phyloP scores from a whole-genome alignment of 225 moss, liverwort and hornwort genomes.

The Pseudisothecium myosuroides region DNA sequence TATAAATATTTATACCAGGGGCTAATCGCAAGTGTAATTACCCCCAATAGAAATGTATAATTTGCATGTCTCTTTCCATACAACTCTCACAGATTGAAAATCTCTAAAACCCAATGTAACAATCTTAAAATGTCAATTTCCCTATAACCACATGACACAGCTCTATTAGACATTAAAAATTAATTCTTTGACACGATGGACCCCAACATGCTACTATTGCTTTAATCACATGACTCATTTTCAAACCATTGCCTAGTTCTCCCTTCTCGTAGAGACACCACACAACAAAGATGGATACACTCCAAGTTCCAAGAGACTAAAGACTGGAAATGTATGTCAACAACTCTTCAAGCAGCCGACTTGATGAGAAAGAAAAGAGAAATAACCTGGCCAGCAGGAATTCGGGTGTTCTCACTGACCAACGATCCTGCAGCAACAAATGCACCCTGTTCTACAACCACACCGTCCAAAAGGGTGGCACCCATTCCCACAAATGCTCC shows the following conservation, averaged over 20 bases:
- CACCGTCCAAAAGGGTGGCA: constrained; percentile 79
- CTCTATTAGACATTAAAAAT: neutral
- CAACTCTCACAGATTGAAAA: neutral
- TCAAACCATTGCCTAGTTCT: neutral
- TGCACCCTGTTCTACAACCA: constrained; percentile 82
- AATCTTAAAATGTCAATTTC: neutral
- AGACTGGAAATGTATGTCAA: neutral
- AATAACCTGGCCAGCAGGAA: constrained; percentile 72
- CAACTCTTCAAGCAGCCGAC: neutral
- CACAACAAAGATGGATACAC: neutral
- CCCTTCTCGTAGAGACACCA: neutral
- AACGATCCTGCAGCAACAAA: constrained; percentile 84
- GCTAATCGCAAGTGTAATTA: neutral
- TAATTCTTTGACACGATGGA: neutral
- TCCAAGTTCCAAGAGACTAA: neutral
- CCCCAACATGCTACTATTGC: neutral
- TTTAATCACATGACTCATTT: neutral
- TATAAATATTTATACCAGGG: neutral
- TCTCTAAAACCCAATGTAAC: neutral
- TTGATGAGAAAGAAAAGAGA: neutral
- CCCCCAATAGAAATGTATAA: neutral
- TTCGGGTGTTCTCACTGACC: constrained; percentile 61
- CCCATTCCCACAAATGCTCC: constrained; percentile 95
- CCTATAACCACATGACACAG: neutral
- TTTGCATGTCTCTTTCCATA: neutral